These are phyloP conservation scores for Inga leiocalycina DNA, from an alignment of 306 rosid genomes.

Conservation along the genomic window DNA sequence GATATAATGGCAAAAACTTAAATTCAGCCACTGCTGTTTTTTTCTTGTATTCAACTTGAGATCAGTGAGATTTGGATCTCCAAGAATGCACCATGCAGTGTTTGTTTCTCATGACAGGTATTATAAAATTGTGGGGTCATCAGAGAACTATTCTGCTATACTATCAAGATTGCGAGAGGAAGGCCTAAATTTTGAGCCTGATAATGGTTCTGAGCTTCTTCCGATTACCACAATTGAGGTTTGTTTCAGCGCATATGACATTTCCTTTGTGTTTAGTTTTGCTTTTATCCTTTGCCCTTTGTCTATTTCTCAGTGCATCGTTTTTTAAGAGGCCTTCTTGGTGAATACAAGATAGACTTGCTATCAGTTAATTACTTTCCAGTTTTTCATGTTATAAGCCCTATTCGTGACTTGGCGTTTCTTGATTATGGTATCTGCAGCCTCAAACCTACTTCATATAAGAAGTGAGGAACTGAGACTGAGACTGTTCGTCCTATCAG, in stretches of 20 bases:
- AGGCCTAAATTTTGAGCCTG: constrained; percentile 79
- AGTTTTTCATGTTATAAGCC: neutral
- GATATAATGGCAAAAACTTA: constrained; percentile 11
- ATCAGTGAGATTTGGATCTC: constrained; percentile 21
- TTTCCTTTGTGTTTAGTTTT: constrained; percentile 26
- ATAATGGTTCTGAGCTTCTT: constrained; percentile 91
- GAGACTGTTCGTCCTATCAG: neutral
- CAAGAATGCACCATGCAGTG: constrained; percentile 14
- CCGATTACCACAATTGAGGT: constrained; percentile 78
- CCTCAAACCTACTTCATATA: constrained; percentile 7
- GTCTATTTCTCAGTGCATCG: neutral
- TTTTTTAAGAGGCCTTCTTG: constrained; percentile 21
- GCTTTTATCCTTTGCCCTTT: constrained; percentile 32
- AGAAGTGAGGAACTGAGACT: neutral
- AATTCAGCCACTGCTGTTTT: constrained; percentile 17
- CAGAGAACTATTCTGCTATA: constrained; percentile 75
- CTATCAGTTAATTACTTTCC: neutral
- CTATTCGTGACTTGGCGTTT: neutral
- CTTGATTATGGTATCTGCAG: constrained; percentile 6
- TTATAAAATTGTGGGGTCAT: constrained; percentile 78
- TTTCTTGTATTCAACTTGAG: constrained; percentile 24
- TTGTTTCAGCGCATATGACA: constrained; percentile 26
- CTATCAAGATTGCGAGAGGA: constrained; percentile 73
- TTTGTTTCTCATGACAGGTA: constrained; percentile 55
- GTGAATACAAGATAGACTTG: constrained; percentile 16